phyloP scores from a whole-genome alignment of 116 monocot genomes.

The Iris pallida region DNA sequence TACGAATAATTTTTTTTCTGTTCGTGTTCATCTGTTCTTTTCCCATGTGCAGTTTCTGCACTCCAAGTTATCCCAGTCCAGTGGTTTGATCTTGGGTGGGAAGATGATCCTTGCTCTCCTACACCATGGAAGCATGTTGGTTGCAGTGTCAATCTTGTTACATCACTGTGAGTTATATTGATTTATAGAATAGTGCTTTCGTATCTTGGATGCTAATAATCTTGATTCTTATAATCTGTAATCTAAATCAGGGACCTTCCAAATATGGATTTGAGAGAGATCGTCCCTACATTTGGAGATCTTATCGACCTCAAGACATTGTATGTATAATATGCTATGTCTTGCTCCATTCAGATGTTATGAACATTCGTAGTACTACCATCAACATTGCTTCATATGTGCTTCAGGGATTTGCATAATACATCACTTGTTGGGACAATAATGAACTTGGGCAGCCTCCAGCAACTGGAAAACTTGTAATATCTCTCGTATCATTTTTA shows the following conservation, averaged over 20 bases:
- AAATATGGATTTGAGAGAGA: constrained; percentile 38
- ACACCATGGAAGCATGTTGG: constrained; percentile 34
- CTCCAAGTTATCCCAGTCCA: constrained; percentile 44
- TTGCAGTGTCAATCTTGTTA: constrained; percentile 34
- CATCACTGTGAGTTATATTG: constrained; percentile 32
- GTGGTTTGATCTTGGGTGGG: constrained; percentile 48
- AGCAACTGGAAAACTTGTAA: constrained; percentile 41
- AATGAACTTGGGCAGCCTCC: constrained; percentile 47
- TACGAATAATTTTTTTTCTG: not conserved
- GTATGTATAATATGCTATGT: constrained; percentile 13
- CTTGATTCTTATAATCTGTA: too few species aligned
- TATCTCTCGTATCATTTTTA: not conserved
- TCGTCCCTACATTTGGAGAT: constrained; percentile 45
- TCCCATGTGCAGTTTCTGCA: constrained; percentile 34
- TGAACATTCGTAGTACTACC: not conserved
- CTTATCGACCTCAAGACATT: constrained; percentile 36
- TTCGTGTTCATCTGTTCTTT: constrained; percentile 1
- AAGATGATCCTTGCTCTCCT: constrained; percentile 49
- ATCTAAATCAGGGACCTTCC: constrained; percentile 22
- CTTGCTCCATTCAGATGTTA: not conserved
- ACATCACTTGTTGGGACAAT: constrained; percentile 46
- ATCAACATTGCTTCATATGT: not conserved
- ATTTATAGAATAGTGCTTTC: not conserved
- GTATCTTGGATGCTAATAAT: too few species aligned
- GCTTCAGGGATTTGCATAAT: constrained; percentile 53